Evolutionary conservation across 2,329 filamentous ascomycete genomes (phyloP).

Genomic region (Macrophomina pseudophaseolina): DNA sequence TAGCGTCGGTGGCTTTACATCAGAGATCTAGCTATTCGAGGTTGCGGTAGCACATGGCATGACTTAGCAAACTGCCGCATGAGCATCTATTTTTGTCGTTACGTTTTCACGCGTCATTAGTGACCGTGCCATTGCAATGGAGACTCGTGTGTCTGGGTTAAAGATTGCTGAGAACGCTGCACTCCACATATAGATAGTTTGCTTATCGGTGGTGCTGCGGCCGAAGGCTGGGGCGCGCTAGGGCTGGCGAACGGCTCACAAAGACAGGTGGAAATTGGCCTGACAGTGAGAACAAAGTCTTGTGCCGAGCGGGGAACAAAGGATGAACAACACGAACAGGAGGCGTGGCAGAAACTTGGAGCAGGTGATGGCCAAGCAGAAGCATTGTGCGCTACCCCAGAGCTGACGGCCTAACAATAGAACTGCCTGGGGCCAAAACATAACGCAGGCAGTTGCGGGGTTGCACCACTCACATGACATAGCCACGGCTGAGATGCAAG

Average conservation of each 20-base stretch:
- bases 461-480: background rate
- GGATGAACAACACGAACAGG: background rate
- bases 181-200: background rate
- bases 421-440: background rate
- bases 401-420: conserved; percentile 21
- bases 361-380: background rate
- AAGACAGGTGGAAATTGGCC: conserved; percentile 16
- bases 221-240: background rate
- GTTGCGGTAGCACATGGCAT: background rate
- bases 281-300: conserved; percentile 2
- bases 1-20: background rate
- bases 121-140: background rate
- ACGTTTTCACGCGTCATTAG: background rate
- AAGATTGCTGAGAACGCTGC: background rate
- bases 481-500: background rate
- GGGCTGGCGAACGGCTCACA: conserved; percentile 3
- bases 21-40: background rate
- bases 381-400: background rate
- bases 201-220: background rate
- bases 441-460: conserved; percentile 1
- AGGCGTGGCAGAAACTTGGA: background rate
- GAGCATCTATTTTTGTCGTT: background rate
- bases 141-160: background rate
- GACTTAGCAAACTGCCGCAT: background rate
- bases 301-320: conserved; percentile 1